Base-by-base conservation (phyloP, 2,329 filamentous ascomycete genomes). In the Thelonectria rubi region DNA sequence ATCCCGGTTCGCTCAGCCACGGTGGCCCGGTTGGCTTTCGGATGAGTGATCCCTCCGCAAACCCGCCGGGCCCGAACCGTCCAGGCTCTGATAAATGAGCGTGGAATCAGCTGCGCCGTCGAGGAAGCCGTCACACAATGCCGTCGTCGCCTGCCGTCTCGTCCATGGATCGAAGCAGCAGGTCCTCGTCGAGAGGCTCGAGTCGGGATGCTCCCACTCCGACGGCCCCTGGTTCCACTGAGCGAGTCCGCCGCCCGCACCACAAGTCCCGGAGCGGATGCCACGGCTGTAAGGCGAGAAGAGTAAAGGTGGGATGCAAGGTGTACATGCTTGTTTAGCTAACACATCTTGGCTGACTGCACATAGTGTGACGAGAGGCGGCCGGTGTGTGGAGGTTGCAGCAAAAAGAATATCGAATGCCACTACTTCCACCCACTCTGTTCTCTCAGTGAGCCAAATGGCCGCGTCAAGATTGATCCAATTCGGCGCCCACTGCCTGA, bases 241-340 rank as follows among this genome's bases (percentile, higher is more conserved):
- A 55, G 6, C 45, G 60, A 15, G 5, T 50, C 11, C 54, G 55
- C 15, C 60, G 60, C 18, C 37, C 45, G 9, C 60, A 62, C 45
- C 60, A 40, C 30, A 62, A 62, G 49, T 58, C 60, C 32, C 60
- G 60, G 49, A 55, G 50, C 18, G 60, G 60, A 26, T 62, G 60
- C 39, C 48, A 51, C 20, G 45, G 34, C 17, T 62, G 60, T 39
- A 62, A 59, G 39, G 37, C 60, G 11, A 62, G 49, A 10, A 34
- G 60, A 12, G 48, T 62, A 34, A 62, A 62, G 60, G 60, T 59
- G 18, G 6, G 40, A 17, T 12, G 3, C 17, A 17, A 17, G 8
- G 3, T 20, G n/a, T 30, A 39, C 34, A 18, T 30, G 34, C 32
- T 37, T 14, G 15, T 7, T 12, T 39, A n/a, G n/a, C 6, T 12